Conservation (phyloP, 2,329 filamentous ascomycete species). For the Pseudogymnoascus sp. region DNA sequence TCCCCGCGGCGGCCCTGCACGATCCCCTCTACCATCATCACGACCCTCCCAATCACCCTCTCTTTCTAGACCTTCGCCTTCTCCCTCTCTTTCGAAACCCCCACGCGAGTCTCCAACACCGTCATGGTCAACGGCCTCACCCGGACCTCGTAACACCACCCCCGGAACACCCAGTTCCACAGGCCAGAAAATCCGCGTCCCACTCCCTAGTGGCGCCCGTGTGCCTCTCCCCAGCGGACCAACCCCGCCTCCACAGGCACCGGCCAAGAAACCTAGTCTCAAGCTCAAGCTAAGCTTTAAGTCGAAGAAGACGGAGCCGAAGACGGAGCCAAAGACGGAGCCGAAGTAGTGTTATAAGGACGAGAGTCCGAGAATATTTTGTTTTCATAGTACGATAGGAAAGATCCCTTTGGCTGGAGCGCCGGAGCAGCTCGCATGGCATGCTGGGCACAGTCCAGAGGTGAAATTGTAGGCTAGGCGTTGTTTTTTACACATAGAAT, state of each 20-base stretch:
- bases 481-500: conserved; percentile 7
- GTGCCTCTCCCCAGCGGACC: conserved; percentile 9
- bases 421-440: neutral
- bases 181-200: neutral
- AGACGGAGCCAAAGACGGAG: neutral
- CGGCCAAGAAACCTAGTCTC: conserved; percentile 8
- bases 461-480: conserved; percentile 7
- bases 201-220: neutral
- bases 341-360: neutral
- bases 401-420: neutral
- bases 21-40: conserved; percentile 6
- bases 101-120: neutral
- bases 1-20: neutral
- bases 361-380: neutral
- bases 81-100: neutral
- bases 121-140: neutral
- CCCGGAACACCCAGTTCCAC: neutral
- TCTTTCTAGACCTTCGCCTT: neutral
- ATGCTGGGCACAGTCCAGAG: neutral
- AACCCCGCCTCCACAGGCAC: neutral
- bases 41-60: neutral
- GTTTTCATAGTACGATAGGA: conserved; percentile 3
- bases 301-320: neutral
- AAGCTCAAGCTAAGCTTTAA: conserved; percentile 2
- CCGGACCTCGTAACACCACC: conserved; percentile 6